Conservation (phyloP, 129 eudicot species). For the Artemisia annua region DNA sequence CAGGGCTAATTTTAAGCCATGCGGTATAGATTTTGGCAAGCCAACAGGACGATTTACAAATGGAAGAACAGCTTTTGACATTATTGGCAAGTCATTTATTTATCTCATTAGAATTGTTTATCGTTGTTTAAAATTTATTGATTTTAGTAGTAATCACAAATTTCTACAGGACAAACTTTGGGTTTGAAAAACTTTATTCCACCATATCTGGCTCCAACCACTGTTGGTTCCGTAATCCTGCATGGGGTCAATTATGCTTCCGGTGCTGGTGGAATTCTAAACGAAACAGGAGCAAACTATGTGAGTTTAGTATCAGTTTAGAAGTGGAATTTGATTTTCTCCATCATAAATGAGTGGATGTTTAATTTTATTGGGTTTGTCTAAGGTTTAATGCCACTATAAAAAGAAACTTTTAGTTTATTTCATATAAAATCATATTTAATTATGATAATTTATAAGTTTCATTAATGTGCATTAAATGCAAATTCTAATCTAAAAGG, state of each 20-base stretch:
- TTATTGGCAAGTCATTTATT: conserved; percentile 47
- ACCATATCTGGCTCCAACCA: conserved; percentile 80
- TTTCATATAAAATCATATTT: too few species aligned
- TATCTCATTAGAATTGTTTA: neutral
- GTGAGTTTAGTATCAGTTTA: conserved; percentile 38
- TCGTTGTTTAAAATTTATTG: neutral
- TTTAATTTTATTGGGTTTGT: too few species aligned
- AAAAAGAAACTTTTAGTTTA: too few species aligned
- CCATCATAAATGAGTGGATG: too few species aligned
- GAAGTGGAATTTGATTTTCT: too few species aligned
- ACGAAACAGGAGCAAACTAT: conserved; percentile 62
- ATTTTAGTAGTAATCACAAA: neutral
- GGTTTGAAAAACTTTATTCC: conserved; percentile 59
- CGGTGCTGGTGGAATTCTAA: conserved; percentile 74
- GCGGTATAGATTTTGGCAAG: conserved; percentile 75
- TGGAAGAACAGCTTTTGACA: conserved; percentile 78
- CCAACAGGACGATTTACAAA: conserved; percentile 86
- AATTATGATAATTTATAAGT: too few species aligned
- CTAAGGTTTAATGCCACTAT: too few species aligned
- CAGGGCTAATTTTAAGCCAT: conserved; percentile 64
- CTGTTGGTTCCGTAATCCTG: conserved; percentile 48
- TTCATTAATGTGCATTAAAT: too few species aligned
- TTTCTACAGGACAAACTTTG: conserved; percentile 46
- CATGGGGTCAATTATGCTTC: conserved; percentile 88
- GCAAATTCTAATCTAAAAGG: too few species aligned